Conservation (phyloP, 2,329 filamentous ascomycete species). For the Aspergillus hortae region DNA sequence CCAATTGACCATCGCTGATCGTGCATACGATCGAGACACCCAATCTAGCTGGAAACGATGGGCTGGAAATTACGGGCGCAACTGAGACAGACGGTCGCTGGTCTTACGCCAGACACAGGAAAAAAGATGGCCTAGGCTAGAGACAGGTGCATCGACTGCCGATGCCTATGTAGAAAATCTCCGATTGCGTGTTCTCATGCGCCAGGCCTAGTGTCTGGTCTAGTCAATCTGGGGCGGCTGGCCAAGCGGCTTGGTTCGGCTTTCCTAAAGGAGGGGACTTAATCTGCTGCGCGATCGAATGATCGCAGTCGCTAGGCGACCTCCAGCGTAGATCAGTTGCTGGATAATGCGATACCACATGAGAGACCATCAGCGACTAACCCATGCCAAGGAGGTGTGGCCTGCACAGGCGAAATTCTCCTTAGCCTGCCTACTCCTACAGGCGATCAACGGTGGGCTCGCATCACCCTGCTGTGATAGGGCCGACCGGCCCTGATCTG, state of each 20-base stretch:
- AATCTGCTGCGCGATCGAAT: neutral
- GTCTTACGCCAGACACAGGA: too few relatives aligned
- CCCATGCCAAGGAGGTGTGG: neutral
- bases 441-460: neutral
- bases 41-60: too few relatives aligned
- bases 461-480: too few relatives aligned
- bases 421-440: neutral
- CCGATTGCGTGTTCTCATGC: neutral
- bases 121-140: neutral
- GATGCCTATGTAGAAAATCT: neutral
- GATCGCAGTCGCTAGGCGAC: neutral
- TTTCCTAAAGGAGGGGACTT: neutral
- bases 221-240: neutral
- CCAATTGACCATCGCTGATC: too few relatives aligned
- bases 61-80: too few relatives aligned
- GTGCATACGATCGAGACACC: too few relatives aligned
- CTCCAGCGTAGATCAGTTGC: neutral
- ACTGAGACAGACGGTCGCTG: too few relatives aligned
- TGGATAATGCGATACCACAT: neutral
- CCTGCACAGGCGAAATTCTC: too few relatives aligned
- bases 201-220: neutral
- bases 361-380: neutral
- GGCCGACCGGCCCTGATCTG: too few relatives aligned
- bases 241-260: neutral
- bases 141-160: neutral